These are phyloP conservation scores for Rossbeevera mucosa DNA, from an alignment of 768 basidiomycete species.

Conservation along the genomic window DNA sequence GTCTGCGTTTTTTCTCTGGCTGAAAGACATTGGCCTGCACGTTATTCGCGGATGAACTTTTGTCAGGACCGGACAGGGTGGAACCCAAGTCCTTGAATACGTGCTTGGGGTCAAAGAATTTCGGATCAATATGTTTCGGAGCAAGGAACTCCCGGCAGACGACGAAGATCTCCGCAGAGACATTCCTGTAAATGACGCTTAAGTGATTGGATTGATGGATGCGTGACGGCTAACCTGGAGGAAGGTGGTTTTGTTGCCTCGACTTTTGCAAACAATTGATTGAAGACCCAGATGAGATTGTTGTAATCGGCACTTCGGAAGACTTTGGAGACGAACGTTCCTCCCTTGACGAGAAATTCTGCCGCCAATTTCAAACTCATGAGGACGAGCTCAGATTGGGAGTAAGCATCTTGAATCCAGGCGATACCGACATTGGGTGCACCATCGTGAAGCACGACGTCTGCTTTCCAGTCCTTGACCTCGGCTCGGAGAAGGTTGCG, in stretches of 20 bases:
- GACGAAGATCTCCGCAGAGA: conserved; percentile 99
- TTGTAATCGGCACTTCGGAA: conserved; percentile 99
- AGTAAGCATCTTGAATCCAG: conserved; percentile 98
- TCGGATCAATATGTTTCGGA: conserved; percentile 93
- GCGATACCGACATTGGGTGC: conserved; percentile 99
- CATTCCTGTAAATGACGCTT: conserved; percentile 57
- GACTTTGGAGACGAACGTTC: conserved; percentile 96
- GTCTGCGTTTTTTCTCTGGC: conserved; percentile 92
- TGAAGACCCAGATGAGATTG: conserved; percentile 98
- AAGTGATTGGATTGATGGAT: background rate
- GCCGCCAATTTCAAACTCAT: conserved; percentile 94
- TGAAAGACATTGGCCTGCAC: conserved; percentile 90
- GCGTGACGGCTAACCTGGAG: conserved; percentile 61
- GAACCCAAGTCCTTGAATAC: conserved; percentile 90
- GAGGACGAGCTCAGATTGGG: conserved; percentile 93
- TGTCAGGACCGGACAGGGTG: conserved; percentile 40
- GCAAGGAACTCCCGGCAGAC: conserved; percentile 94
- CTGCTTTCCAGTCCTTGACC: conserved; percentile 98
- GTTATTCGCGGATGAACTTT: conserved; percentile 58
- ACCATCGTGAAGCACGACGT: conserved; percentile 97
- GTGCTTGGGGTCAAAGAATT: conserved; percentile 95
- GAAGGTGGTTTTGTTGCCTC: conserved; percentile 99
- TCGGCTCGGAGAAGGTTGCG: conserved; percentile 80
- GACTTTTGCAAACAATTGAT: conserved; percentile 91
- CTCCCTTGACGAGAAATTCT: conserved; percentile 89